Evolutionary conservation across 2,329 filamentous ascomycete genomes (phyloP).

Genomic region (Epichloe scottii): DNA sequence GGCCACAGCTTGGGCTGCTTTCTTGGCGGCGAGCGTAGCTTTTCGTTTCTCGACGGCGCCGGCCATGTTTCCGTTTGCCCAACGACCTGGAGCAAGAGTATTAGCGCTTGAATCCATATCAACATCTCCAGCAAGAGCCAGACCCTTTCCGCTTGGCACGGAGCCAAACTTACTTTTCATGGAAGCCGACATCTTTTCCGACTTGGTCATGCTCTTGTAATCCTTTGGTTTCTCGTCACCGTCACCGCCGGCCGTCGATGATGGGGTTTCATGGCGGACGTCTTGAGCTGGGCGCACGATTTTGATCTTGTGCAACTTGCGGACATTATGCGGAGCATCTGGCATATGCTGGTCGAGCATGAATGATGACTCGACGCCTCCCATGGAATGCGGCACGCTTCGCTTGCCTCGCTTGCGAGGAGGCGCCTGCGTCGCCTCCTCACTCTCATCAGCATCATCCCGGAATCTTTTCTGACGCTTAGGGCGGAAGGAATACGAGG

Average conservation of each 20-base stretch:
- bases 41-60: slow-evolving; percentile 48
- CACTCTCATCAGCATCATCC: slow-evolving; percentile 32
- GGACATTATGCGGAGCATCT: slow-evolving; percentile 12
- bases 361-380: slow-evolving; percentile 7
- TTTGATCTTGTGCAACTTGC: slow-evolving; percentile 27
- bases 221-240: slow-evolving; percentile 35
- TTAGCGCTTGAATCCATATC: slow-evolving; percentile 12
- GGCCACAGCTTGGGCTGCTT: slow-evolving; percentile 33
- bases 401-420: slow-evolving; percentile 26
- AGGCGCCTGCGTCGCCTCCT: slow-evolving; percentile 23
- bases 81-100: slow-evolving; percentile 31
- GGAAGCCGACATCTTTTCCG: slow-evolving; percentile 52
- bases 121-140: background rate
- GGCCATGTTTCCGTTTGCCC: slow-evolving; percentile 48
- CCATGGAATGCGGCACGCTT: slow-evolving; percentile 7
- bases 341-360: slow-evolving; percentile 10
- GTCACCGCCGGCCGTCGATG: slow-evolving; percentile 16
- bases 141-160: background rate
- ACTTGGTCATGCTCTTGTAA: slow-evolving; percentile 50
- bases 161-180: slow-evolving; percentile 42
- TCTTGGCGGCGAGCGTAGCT: slow-evolving; percentile 47
- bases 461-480: slow-evolving; percentile 43
- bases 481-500: slow-evolving; percentile 40
- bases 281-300: slow-evolving; percentile 19
- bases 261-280: slow-evolving; percentile 19